Evolutionary conservation across 139 green algal genomes (phyloP).

Genomic region (Trebouxia sp.): DNA sequence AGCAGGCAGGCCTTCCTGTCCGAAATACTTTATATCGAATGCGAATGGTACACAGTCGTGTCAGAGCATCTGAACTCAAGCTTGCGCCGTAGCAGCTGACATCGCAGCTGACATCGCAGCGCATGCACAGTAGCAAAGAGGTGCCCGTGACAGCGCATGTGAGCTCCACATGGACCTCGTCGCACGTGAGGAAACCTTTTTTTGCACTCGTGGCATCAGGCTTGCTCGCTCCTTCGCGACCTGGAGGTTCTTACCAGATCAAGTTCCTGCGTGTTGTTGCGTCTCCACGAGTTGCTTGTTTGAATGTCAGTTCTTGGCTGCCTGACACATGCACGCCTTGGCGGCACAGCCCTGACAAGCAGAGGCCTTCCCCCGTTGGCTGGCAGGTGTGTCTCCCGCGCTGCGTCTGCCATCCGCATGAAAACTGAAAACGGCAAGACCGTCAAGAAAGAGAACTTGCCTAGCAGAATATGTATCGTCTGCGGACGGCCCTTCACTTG

Average conservation of each 20-base stretch:
- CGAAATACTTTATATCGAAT: too few relatives aligned
- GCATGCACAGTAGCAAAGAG: too few relatives aligned
- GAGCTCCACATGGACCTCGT: not conserved
- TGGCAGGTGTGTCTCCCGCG: not conserved
- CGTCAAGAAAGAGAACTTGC: conserved; percentile 22
- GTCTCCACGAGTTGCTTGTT: too few relatives aligned
- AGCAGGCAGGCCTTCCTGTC: too few relatives aligned
- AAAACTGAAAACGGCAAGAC: conserved; percentile 22
- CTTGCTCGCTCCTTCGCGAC: too few relatives aligned
- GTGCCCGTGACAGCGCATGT: too few relatives aligned
- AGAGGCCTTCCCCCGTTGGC: not conserved
- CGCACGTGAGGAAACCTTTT: not conserved
- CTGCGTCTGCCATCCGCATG: not conserved
- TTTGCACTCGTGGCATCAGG: not conserved
- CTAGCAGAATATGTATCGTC: conserved; percentile 9
- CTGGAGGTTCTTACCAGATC: too few relatives aligned
- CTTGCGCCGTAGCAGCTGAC: too few relatives aligned
- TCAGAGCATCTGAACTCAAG: too few relatives aligned
- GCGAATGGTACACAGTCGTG: too few relatives aligned
- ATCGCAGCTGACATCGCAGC: too few relatives aligned
- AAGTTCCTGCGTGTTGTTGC: too few relatives aligned
- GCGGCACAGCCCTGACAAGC: not conserved
- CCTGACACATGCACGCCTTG: not conserved
- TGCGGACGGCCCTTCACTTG: conserved; percentile 18
- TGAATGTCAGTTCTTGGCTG: not conserved